Conservation (phyloP, 176 grass and related monocot species). For the Lolium perenne region DNA sequence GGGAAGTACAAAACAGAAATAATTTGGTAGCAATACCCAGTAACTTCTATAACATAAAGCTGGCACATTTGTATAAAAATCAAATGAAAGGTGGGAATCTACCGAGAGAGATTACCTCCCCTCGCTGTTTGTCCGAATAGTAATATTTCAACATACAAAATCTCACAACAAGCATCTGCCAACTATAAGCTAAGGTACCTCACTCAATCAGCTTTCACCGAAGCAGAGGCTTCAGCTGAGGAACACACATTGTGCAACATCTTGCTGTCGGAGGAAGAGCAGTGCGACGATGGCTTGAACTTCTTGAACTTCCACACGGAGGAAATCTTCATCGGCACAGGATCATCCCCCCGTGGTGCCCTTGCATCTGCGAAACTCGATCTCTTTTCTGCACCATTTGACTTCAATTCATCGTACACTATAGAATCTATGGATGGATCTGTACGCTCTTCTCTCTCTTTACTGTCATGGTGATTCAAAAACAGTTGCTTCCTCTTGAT, state of each 20-base stretch:
- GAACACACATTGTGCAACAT: slow-evolving; percentile 65
- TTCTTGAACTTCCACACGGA: slow-evolving; percentile 90
- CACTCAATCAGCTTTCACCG: slow-evolving; percentile 69
- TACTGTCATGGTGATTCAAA: slow-evolving; percentile 54
- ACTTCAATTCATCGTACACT: slow-evolving; percentile 33
- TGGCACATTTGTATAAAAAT: slow-evolving; percentile 59
- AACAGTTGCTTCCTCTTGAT: slow-evolving; percentile 73
- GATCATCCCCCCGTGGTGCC: slow-evolving; percentile 30
- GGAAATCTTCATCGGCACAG: slow-evolving; percentile 51
- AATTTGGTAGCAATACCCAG: slow-evolving; percentile 45
- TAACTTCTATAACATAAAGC: slow-evolving; percentile 57
- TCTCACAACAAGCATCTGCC: slow-evolving; percentile 61
- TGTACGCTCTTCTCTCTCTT: slow-evolving; percentile 48
- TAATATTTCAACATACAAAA: slow-evolving; percentile 63
- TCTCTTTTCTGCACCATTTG: slow-evolving; percentile 31
- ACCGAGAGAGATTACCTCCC: slow-evolving; percentile 44
- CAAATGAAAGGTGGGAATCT: slow-evolving; percentile 52
- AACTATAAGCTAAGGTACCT: slow-evolving; percentile 52
- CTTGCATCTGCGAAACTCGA: slow-evolving; percentile 37
- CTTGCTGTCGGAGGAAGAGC: slow-evolving; percentile 79
- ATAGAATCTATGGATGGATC: slow-evolving; percentile 43
- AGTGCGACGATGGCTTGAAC: slow-evolving; percentile 59
- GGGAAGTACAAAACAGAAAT: slow-evolving; percentile 31
- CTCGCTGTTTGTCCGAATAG: slow-evolving; percentile 46
- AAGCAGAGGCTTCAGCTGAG: slow-evolving; percentile 51